phyloP scores from a whole-genome alignment of 345 rosid genomes.

The Gossypium mustelinum region DNA sequence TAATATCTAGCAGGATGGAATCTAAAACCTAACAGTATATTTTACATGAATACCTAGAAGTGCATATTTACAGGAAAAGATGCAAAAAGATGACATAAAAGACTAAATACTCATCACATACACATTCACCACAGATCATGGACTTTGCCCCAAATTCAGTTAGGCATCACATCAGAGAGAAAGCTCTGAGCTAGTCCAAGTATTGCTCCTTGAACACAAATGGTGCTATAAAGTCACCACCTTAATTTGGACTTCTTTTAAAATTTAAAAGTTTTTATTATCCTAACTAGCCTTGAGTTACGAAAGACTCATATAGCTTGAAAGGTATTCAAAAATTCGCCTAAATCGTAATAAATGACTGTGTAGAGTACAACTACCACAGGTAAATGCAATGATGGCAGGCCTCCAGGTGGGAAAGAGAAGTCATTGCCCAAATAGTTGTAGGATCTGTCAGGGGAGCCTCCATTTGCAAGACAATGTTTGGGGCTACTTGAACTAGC shows the following conservation, averaged over 20 bases:
- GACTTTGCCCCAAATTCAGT: background rate
- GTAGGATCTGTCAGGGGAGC: conserved; percentile 34
- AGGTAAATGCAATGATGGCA: conserved; percentile 69
- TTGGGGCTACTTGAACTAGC: conserved; percentile 38
- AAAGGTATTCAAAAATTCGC: background rate
- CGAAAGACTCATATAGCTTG: background rate
- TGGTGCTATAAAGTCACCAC: background rate
- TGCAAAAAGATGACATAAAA: conserved; percentile 2
- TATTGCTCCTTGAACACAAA: background rate
- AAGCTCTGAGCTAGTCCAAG: conserved; percentile 12
- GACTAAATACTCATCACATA: background rate
- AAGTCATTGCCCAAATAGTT: conserved; percentile 42
- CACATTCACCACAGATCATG: background rate
- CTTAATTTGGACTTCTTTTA: background rate
- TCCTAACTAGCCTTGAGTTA: background rate
- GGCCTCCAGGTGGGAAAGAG: conserved; percentile 56
- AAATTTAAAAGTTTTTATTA: background rate
- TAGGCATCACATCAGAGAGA: background rate
- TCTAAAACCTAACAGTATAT: background rate
- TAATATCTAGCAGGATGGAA: background rate
- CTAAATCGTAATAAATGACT: conserved; percentile 14
- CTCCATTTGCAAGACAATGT: conserved; percentile 54
- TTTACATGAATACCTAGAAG: background rate
- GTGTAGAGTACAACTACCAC: conserved; percentile 70
- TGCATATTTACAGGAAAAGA: background rate